Percentiles rank a stretch among this genome's conserved stretches.
Conservation (phyloP, 495 filamentous ascomycete species). For the Massariosphaeria phaeospora region DNA sequence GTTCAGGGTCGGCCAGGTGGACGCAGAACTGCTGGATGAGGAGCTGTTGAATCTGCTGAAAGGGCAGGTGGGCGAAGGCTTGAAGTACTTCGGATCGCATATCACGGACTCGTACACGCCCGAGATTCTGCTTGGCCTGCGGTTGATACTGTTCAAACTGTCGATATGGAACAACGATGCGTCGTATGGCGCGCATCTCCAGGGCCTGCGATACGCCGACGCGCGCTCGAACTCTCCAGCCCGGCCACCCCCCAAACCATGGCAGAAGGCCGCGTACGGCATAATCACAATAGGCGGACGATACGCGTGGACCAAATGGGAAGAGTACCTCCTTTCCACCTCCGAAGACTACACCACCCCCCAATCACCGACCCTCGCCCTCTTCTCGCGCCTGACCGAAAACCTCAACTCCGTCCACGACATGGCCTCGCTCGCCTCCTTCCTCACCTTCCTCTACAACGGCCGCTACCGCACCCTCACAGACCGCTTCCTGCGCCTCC, state of each 20-base stretch:
- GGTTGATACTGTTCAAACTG: conserved; percentile 84
- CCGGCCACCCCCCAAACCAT: conserved; percentile 57
- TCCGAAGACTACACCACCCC: conserved; percentile 25
- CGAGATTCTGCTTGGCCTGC: conserved; percentile 73
- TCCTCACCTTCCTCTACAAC: conserved; percentile 83
- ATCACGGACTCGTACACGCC: conserved; percentile 75
- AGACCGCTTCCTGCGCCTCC: conserved; percentile 79
- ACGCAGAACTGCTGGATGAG: conserved; percentile 92
- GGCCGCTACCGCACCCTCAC: conserved; percentile 87
- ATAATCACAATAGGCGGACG: conserved; percentile 78
- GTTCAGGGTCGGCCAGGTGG: conserved; percentile 92
- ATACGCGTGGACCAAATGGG: conserved; percentile 88
- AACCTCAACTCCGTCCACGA: conserved; percentile 67
- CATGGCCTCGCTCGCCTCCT: conserved; percentile 73
- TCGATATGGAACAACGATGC: conserved; percentile 95
- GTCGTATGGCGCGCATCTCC: conserved; percentile 87
- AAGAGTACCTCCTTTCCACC: conserved; percentile 48
- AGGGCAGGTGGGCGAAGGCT: conserved; percentile 78
- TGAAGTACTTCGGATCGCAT: conserved; percentile 76
- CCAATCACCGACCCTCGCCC: conserved; percentile 48
- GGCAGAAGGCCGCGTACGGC: conserved; percentile 82
- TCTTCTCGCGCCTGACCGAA: conserved; percentile 64
- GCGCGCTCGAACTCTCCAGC: conserved; percentile 62
- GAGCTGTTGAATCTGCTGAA: conserved; percentile 82
- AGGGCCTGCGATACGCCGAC: conserved; percentile 85